Conservation (phyloP, 768 basidiomycete genomes). For the Chlorophyllum brunneum region DNA sequence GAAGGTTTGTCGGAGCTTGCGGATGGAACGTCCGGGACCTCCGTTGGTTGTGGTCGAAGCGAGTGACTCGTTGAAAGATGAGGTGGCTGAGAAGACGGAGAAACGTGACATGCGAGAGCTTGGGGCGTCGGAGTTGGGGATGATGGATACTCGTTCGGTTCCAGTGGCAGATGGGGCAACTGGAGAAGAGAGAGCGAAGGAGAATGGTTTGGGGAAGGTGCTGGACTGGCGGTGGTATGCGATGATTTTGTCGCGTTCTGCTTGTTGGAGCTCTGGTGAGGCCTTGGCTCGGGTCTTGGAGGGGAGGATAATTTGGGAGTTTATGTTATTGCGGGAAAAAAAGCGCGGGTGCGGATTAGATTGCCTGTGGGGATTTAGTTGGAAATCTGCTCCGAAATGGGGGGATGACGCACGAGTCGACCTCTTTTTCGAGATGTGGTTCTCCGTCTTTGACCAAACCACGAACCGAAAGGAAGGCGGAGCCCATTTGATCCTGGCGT, state of each 20-base stretch:
- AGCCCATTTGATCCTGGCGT: constrained; percentile 32
- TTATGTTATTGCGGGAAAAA: constrained; percentile 35
- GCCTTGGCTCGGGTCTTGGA: constrained; percentile 37
- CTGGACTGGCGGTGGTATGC: constrained; percentile 40
- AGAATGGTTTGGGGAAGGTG: constrained; percentile 37
- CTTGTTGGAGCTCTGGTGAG: constrained; percentile 24
- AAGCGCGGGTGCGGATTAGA: not conserved
- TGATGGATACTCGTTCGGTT: constrained; percentile 14
- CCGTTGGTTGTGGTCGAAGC: constrained; percentile 26
- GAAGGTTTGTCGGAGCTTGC: constrained; percentile 64
- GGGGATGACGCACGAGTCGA: constrained; percentile 21
- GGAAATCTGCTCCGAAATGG: too few species aligned
- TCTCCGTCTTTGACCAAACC: constrained; percentile 38
- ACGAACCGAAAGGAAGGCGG: constrained; percentile 46
- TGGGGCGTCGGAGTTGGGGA: constrained; percentile 9
- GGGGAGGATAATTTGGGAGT: constrained; percentile 49
- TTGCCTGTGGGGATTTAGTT: constrained; percentile 4
- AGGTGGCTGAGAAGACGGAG: constrained; percentile 6
- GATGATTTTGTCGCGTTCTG: constrained; percentile 31
- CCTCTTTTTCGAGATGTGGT: constrained; percentile 13
- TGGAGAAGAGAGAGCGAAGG: constrained; percentile 30
- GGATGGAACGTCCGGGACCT: constrained; percentile 29
- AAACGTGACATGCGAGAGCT: constrained; percentile 2
- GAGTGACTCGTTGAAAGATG: constrained; percentile 27
- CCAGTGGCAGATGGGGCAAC: not conserved